Base-by-base conservation (phyloP, 306 rosid species). In the Lathyrus aphaca region DNA sequence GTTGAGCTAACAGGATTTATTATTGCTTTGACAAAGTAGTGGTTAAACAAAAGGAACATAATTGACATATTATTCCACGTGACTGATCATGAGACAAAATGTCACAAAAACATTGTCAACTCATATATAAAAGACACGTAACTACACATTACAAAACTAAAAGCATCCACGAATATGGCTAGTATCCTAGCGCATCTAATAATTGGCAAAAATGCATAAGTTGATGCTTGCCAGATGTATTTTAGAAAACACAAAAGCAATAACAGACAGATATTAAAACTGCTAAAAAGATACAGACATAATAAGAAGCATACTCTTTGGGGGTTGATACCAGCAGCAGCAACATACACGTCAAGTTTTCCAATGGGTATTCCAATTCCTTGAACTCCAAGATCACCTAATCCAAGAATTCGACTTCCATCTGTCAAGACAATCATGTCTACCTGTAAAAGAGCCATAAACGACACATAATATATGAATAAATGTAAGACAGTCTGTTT, bases 311-410 rank as follows among this genome's bases (percentile, higher is more conserved):
- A 75, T 91, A 95, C 99, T 54, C 84, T 88, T 73, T 83, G 99
- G 69, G 99, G 99, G 77, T 89, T 95, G 60, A 95, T 85, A 38
- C 99, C 99, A 69, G 99, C 99, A 43, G 99, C 99, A 69, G 99
- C 97, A 73, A 95, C 99, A 72, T 95, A 95, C 79, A 95, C 86
- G 80, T 95, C 99, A 77, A 95, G 97, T 79, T 95, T 95, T 64
- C 99, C 99, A 42, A 91, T 89, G 45, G 99, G 97, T 60, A 95
- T 95, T 84, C 92, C 99, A 63, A 95, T 95, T 69, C 99, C 99
- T 82, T 95, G 99, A 83, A 95, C 97, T 64, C 99, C 99, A 74
- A 95, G 99, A 71, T 95, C 99, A 69, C 99, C 99, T 65, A 95
- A 85, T 76, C 99, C 99, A 81, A 95, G 99, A 77, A 95, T 91